phyloP scores from a whole-genome alignment of 192 early-diverging fungal genomes.

The Coemansia sp. region DNA sequence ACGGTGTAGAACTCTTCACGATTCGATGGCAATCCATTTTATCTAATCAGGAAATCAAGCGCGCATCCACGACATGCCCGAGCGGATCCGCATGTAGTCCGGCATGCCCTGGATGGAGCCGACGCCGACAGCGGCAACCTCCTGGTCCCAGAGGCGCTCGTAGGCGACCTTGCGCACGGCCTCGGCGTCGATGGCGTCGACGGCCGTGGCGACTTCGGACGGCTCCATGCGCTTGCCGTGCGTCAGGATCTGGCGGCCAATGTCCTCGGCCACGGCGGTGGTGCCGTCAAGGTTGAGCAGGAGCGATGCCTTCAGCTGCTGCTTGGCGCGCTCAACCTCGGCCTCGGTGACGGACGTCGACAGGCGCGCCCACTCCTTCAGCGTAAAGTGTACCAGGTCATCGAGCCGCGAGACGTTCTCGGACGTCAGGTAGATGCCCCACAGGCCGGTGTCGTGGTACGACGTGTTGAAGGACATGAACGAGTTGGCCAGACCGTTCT shows the following conservation, averaged over 20 bases:
- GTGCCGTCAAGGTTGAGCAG: constrained; percentile 89
- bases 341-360: constrained; percentile 75
- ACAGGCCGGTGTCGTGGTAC: constrained; percentile 96
- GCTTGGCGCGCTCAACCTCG: constrained; percentile 96
- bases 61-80: constrained; percentile 77
- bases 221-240: constrained; percentile 87
- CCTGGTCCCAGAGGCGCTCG: constrained; percentile 86
- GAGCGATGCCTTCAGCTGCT: constrained; percentile 94
- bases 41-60: constrained; percentile 53
- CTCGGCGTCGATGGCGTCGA: constrained; percentile 76
- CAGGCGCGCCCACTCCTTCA: constrained; percentile 91
- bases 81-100: constrained; percentile 84
- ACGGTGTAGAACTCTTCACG: too few species aligned
- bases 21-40: too few species aligned
- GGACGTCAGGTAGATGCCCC: constrained; percentile 89
- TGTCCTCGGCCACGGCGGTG: constrained; percentile 93
- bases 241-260: constrained; percentile 93
- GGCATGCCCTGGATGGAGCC: constrained; percentile 86
- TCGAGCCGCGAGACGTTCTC: constrained; percentile 78
- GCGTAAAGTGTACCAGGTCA: constrained; percentile 80
- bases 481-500: constrained; percentile 88
- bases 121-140: constrained; percentile 75
- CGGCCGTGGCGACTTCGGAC: constrained; percentile 78
- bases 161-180: constrained; percentile 83
- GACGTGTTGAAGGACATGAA: constrained; percentile 99